These are phyloP conservation scores for Nicotiana attenuata DNA, from an alignment of 257 asterid species.

Conservation along the genomic window DNA sequence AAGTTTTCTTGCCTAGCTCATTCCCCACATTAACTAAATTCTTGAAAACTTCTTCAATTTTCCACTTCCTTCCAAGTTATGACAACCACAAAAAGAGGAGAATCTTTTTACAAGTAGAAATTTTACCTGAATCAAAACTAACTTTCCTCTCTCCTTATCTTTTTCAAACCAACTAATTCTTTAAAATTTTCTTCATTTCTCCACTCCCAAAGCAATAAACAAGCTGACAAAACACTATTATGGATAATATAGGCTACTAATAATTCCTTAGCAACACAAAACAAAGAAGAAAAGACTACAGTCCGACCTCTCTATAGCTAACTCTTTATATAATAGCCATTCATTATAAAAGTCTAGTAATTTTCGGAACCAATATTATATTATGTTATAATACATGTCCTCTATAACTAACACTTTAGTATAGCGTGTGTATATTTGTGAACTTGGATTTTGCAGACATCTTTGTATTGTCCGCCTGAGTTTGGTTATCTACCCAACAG, in stretches of 20 bases:
- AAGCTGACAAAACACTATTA: background rate
- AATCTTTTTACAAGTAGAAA: slow-evolving; percentile 33
- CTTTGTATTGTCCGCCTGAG: slow-evolving; percentile 46
- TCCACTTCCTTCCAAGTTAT: slow-evolving; percentile 22
- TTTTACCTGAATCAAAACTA: slow-evolving; percentile 61
- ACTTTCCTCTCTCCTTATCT: slow-evolving; percentile 11
- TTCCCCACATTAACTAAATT: slow-evolving; percentile 23
- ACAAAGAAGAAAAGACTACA: background rate
- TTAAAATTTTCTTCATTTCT: background rate
- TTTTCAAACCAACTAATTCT: slow-evolving; percentile 1
- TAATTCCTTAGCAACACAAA: background rate
- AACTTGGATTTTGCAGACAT: background rate
- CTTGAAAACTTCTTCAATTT: slow-evolving; percentile 14
- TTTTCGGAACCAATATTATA: no score
- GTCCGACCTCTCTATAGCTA: no score
- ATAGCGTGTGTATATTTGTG: no score
- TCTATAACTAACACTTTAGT: no score
- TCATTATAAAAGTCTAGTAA: no score
- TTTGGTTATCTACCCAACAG: slow-evolving; percentile 75
- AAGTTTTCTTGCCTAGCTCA: slow-evolving; percentile 5
- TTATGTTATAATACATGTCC: no score
- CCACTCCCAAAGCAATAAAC: background rate
- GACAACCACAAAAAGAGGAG: slow-evolving; percentile 22
- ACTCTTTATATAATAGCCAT: no score
- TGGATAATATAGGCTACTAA: background rate